These are phyloP conservation scores for Stevia rebaudiana DNA, from an alignment of 140 eudicot species.

Conservation along the genomic window DNA sequence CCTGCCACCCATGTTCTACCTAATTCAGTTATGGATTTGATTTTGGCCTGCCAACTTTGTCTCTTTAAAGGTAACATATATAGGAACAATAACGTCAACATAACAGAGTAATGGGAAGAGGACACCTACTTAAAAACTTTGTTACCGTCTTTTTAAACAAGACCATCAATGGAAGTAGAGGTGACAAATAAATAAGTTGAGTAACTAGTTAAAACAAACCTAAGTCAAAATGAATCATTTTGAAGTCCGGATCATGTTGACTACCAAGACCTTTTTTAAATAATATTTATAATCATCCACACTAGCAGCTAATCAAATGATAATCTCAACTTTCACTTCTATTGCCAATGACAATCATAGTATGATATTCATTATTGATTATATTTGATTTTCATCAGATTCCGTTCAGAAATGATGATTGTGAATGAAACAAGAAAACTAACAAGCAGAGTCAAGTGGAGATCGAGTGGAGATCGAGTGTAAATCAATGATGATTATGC, in stretches of 20 bases:
- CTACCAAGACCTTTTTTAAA: background rate
- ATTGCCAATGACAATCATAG: no score
- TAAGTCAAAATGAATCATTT: background rate
- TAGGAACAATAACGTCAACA: background rate
- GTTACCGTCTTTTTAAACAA: background rate
- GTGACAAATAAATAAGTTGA: background rate
- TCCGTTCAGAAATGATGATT: no score
- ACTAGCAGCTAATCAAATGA: no score
- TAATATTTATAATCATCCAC: no score
- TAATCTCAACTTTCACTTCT: no score
- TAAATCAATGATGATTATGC: no score
- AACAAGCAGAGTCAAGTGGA: no score
- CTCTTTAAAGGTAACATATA: background rate
- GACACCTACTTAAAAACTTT: background rate
- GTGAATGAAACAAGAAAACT: no score
- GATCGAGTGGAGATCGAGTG: no score
- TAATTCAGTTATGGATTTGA: background rate
- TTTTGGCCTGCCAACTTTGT: background rate
- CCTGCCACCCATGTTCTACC: background rate
- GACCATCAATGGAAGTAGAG: background rate
- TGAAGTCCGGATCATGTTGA: background rate
- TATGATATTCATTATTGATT: no score
- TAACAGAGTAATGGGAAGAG: background rate
- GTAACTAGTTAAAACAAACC: background rate
- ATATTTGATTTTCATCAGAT: no score